phyloP scores from a whole-genome alignment of 176 grass and related monocot species.

The Hordeum marinum region DNA sequence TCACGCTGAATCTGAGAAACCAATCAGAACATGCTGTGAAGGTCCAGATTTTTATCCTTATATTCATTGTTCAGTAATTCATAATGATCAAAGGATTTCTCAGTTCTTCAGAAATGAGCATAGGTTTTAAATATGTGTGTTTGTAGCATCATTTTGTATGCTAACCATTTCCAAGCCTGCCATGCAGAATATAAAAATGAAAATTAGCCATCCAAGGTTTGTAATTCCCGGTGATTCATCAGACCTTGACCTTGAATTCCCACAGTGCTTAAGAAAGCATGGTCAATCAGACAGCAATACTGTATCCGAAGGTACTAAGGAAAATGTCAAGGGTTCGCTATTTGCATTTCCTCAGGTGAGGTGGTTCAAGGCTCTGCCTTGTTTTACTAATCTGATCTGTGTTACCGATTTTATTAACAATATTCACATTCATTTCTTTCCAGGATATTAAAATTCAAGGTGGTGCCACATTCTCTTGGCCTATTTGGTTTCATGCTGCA shows the following conservation, averaged over 20 bases:
- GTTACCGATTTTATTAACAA: not conserved
- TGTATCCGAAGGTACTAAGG: constrained; percentile 22
- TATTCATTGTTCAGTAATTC: constrained; percentile 19
- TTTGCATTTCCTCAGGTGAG: constrained; percentile 92
- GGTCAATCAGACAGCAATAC: constrained; percentile 32
- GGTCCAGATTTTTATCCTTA: constrained; percentile 37
- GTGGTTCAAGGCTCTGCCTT: not conserved
- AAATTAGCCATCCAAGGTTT: constrained; percentile 83
- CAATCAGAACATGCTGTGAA: constrained; percentile 79
- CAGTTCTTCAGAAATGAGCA: not conserved
- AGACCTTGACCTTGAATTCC: constrained; percentile 51
- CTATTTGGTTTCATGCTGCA: constrained; percentile 98
- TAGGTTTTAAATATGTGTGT: not conserved
- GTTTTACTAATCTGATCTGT: constrained; percentile 7
- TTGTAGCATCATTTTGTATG: constrained; percentile 3
- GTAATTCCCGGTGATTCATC: constrained; percentile 56
- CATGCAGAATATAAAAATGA: constrained; percentile 90
- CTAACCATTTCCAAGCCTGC: constrained; percentile 28
- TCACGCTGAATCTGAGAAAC: constrained; percentile 72
- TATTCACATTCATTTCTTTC: constrained; percentile 26
- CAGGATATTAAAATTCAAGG: constrained; percentile 78
- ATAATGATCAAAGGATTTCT: not conserved
- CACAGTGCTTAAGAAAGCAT: constrained; percentile 58
- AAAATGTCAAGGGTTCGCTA: constrained; percentile 43
- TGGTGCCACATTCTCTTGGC: constrained; percentile 63